A percentile compares a stretch with the other conserved stretches of the same genome.
phyloP scores from a whole-genome alignment of 2,329 filamentous ascomycete genomes.

The Colletotrichum caudatum region DNA sequence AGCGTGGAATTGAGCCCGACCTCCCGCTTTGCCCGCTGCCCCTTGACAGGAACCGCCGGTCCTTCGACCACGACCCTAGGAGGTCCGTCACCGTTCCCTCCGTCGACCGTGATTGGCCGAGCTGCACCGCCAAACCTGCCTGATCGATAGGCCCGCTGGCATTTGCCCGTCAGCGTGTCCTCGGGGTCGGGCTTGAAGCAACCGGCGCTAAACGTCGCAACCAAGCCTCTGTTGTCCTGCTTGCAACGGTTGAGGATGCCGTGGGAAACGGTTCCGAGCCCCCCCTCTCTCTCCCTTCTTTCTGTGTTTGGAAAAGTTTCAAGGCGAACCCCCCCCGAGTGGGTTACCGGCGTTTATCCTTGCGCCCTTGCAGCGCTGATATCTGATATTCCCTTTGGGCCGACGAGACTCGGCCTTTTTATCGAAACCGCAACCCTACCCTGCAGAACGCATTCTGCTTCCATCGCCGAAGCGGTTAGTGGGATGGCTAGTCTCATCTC shows the following conservation, averaged over 20 bases:
- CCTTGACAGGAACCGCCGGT: not conserved
- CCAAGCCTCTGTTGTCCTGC: too few species aligned
- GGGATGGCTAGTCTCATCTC: not conserved
- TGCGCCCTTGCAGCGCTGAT: not conserved
- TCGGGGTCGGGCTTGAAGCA: too few species aligned
- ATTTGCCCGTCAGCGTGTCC: too few species aligned
- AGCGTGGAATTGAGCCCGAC: not conserved
- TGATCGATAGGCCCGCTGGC: too few species aligned
- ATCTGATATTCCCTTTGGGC: not conserved
- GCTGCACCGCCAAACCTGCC: too few species aligned
- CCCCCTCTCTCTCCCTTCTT: not conserved
- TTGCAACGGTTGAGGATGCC: not conserved
- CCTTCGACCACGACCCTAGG: not conserved
- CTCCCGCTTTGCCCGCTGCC: too few species aligned
- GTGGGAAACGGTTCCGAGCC: not conserved
- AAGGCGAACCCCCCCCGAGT: not conserved
- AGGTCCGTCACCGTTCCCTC: too few species aligned
- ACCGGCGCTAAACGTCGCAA: too few species aligned
- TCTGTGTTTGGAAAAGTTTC: not conserved
- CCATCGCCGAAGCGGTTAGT: not conserved
- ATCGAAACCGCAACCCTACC: not conserved
- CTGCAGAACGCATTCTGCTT: not conserved
- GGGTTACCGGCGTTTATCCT: not conserved
- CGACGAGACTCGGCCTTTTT: not conserved
- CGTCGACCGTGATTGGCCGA: too few species aligned